phyloP scores from a whole-genome alignment of 176 grass and related monocot genomes.

The Phoenix roebelenii region DNA sequence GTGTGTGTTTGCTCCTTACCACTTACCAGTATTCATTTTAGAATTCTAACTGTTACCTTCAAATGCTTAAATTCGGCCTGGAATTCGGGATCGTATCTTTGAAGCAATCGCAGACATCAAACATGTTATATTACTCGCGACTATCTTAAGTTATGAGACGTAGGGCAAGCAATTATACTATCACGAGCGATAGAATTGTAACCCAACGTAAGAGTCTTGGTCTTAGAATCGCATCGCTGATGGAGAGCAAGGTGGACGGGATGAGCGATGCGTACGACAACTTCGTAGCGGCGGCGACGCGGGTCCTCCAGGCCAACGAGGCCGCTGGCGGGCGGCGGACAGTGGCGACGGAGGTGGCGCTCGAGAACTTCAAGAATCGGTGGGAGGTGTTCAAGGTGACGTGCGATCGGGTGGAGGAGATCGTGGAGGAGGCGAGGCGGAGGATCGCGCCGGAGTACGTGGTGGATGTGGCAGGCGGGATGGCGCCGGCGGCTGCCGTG shows the following conservation, averaged over 20 bases:
- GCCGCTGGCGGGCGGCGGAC: not conserved
- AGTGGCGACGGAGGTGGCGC: not conserved
- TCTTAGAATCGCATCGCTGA: not conserved
- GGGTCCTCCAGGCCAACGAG: not conserved
- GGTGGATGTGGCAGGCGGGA: not conserved
- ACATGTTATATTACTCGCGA: too few relatives aligned
- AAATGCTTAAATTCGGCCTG: too few relatives aligned
- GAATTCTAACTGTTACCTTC: too few relatives aligned
- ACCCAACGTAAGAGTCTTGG: too few relatives aligned
- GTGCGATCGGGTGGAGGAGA: slow-evolving; percentile 2
- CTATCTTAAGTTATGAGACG: too few relatives aligned
- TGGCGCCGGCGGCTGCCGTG: not conserved
- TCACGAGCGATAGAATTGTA: too few relatives aligned
- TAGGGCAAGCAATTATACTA: too few relatives aligned
- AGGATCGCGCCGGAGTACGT: not conserved
- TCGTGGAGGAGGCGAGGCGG: not conserved
- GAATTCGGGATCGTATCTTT: too few relatives aligned
- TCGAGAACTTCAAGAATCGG: not conserved
- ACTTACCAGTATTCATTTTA: too few relatives aligned
- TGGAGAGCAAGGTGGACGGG: not conserved
- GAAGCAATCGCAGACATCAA: too few relatives aligned
- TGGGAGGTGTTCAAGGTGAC: slow-evolving; percentile 7
- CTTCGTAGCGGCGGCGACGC: not conserved
- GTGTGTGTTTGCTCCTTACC: too few relatives aligned
- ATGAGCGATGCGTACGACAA: slow-evolving; percentile 4